These are phyloP conservation scores for Salvia hispanica DNA, from an alignment of 257 asterid genomes.

Conservation along the genomic window DNA sequence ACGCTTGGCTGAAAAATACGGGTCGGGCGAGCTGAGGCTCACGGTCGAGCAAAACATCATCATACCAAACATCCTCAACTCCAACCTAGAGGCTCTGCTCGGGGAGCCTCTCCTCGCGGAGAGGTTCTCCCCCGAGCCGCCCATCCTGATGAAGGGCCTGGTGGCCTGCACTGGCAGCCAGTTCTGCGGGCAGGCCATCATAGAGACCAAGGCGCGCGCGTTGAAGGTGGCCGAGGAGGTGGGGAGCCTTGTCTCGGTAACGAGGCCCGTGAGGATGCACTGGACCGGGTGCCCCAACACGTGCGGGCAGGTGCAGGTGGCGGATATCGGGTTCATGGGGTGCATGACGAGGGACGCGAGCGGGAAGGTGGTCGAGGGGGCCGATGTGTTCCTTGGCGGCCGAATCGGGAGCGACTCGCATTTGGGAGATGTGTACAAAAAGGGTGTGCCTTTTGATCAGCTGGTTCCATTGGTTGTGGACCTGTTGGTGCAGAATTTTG, in stretches of 20 bases:
- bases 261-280: constrained; percentile 84
- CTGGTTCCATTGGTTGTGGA: constrained; percentile 78
- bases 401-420: constrained; percentile 92
- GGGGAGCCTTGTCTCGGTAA: constrained; percentile 60
- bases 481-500: constrained; percentile 69
- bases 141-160: constrained; percentile 75
- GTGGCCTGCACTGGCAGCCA: constrained; percentile 98
- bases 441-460: constrained; percentile 89
- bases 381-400: constrained; percentile 87
- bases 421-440: constrained; percentile 80
- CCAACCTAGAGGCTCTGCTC: constrained; percentile 58
- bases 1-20: constrained; percentile 69
- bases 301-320: constrained; percentile 94
- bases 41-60: constrained; percentile 93
- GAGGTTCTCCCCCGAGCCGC: constrained; percentile 68
- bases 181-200: constrained; percentile 95
- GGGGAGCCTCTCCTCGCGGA: constrained; percentile 61
- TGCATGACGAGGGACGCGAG: constrained; percentile 69
- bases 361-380: constrained; percentile 85
- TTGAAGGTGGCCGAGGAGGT: constrained; percentile 82
- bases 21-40: constrained; percentile 86
- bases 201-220: constrained; percentile 85
- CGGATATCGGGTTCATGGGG: constrained; percentile 98
- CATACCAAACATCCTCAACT: constrained; percentile 71
- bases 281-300: constrained; percentile 97